Base-by-base conservation (phyloP, 2,329 filamentous ascomycete species). In the Neopestalotiopsis sp. region DNA sequence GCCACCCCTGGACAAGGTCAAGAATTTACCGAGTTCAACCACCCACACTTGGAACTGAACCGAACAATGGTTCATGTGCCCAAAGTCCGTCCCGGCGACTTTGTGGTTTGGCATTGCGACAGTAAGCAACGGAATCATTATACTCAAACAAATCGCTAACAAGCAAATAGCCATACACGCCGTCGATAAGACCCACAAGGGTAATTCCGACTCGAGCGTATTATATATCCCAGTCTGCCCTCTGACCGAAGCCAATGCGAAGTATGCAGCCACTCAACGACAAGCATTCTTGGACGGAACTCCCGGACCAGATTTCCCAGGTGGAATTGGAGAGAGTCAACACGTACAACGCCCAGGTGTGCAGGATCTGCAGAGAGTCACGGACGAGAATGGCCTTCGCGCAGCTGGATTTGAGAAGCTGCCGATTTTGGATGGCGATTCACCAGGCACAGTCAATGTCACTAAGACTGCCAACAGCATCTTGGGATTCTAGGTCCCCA, bases 171-270 rank as follows among this genome's bases (percentile, higher is more conserved):
- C 82, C 3, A 92, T 97, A 62, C 95, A 97, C 77, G 89, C 94
- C 0, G 95, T 98, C 0, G 95, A 98, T 81, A 91, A 89, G 72
- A 84, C 90, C 1, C 95, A 98, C 77, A 80, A 80, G 1, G 95
- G 95, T 1, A 84, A 81, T 1, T 80, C 83, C 0, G 95, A 98
- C 79, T 94, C 92, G 0, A 94, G 91, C 73, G 95, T 97, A 0
- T 76, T 98, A 70, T 98, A 98, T 75, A 97, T 98, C 67, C 94
- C 95, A 0, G 91, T 93, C 0, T 96, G 93, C 67, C 94, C 95
- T 0, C 85, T 94, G 40, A 97, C 94, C 0, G 88, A 91, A 66
- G 81, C 85, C 56, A 97, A 96, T 74, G 90, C 92, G 0, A 81
- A 87, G 24, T 96, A 95, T 76, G 83, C 95, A 1, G 85, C 81